Evolutionary conservation across 768 basidiomycete genomes (phyloP), one percentile per base, ranked within the genome.

Genomic region (Amylocystis lapponica): DNA sequence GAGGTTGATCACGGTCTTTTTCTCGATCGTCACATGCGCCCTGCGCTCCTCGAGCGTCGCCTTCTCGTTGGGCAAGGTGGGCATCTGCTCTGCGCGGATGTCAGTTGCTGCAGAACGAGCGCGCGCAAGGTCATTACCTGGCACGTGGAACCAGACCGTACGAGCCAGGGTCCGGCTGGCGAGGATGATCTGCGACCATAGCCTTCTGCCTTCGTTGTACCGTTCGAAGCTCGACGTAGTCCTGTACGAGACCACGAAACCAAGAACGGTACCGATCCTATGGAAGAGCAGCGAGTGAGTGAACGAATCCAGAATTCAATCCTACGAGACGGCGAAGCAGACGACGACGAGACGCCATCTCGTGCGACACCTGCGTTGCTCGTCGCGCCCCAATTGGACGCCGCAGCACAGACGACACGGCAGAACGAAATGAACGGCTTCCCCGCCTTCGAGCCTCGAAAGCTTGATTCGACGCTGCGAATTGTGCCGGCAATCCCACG

Each of bases 181-280:
- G 22, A 78, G 59, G 35, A 78, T 73, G n/a, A 86, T 79, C 48
- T 80, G 75, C 3, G 80, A 79, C 84, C 84, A 86, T 5, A 78
- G 63, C 39, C 71, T 64, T 41, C 84, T 64, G 19, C 84, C 84
- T 53, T 86, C 83, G 43, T 86, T 85, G 59, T 86, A 86, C n/a
- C 81, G 66, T 57, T 84, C 82, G 51, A 83, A 84, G 29, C 80
- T 81, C 4, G 82, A 78, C 10, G 80, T 84, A 9, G 83, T 84
- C 45, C 82, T 60, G 58, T 82, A 83, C 0, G 81, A 81, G 39
- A 86, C 77, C 27, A 86, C 75, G 50, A 86, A 86, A 71, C 83
- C 84, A 19, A 86, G 67, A 1, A 86, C 79, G 4, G 81, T 83
- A 71, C 84, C 70, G 27, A 70, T 49, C 19, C 69, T 69, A 45